These are phyloP conservation scores for Termitomyces sp. DNA, from an alignment of 768 basidiomycete species.

Conservation along the genomic window DNA sequence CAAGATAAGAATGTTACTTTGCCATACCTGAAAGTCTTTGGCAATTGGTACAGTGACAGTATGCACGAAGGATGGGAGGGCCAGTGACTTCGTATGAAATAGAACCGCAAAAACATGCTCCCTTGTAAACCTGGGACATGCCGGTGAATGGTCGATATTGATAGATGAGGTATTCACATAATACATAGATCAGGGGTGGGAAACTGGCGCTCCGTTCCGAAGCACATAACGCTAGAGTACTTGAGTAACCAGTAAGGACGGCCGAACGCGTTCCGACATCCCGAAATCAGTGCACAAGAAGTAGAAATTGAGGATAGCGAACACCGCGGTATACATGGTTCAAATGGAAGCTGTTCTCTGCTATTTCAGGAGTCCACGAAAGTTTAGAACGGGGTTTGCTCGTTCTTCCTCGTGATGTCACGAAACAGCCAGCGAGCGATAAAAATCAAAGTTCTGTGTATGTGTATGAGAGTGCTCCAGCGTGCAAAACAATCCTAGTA, in stretches of 20 bases:
- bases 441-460: not conserved
- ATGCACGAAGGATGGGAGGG: constrained; percentile 49
- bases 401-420: not conserved
- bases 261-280: not conserved
- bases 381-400: not conserved
- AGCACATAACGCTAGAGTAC: not conserved
- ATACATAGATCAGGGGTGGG: not conserved
- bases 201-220: not conserved
- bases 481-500: not conserved
- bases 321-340: not conserved
- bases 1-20: not conserved
- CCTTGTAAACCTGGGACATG: constrained; percentile 26
- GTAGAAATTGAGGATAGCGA: not conserved
- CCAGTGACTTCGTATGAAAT: constrained; percentile 43
- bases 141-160: not conserved
- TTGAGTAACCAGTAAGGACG: not conserved
- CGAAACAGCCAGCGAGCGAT: not conserved
- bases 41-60: constrained; percentile 69
- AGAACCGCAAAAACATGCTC: constrained; percentile 56
- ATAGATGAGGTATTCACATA: not conserved
- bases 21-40: constrained; percentile 52
- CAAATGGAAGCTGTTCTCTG: not conserved
- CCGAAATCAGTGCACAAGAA: not conserved
- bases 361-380: not conserved
- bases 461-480: not conserved